phyloP scores from a whole-genome alignment of 768 basidiomycete species.

The Serendipita indica region DNA sequence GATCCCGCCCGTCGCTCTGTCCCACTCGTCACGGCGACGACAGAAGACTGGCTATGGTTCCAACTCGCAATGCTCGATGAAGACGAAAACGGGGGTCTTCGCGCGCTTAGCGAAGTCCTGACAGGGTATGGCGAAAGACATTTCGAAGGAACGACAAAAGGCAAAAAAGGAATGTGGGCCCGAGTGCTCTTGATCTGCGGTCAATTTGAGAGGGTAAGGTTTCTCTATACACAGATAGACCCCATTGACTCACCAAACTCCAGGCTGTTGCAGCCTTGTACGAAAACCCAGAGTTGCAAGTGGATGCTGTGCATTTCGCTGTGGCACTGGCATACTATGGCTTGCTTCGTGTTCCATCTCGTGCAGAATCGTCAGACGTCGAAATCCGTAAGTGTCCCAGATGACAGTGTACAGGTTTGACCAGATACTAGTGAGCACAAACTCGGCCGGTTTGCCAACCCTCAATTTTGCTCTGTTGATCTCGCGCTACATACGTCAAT shows the following conservation, averaged over 20 bases:
- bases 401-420: background rate
- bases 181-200: constrained; percentile 79
- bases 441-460: constrained; percentile 39
- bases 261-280: constrained; percentile 85
- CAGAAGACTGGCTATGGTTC: constrained; percentile 98
- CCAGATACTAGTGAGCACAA: constrained; percentile 5
- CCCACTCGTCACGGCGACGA: constrained; percentile 72
- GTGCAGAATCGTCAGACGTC: constrained; percentile 70
- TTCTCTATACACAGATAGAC: background rate
- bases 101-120: constrained; percentile 57
- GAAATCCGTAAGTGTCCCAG: constrained; percentile 47
- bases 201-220: constrained; percentile 76
- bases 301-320: constrained; percentile 89
- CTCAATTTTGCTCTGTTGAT: constrained; percentile 72
- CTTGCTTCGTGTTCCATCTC: constrained; percentile 65
- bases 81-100: constrained; percentile 63
- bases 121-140: constrained; percentile 69
- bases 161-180: constrained; percentile 57
- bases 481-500: constrained; percentile 86
- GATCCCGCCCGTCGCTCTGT: constrained; percentile 71
- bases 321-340: constrained; percentile 90
- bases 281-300: constrained; percentile 72
- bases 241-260: background rate
- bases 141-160: constrained; percentile 48
- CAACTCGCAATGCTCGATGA: constrained; percentile 85